Evolutionary conservation across 441 rosid species (phyloP).

Genomic region (Erodium moschatum): DNA sequence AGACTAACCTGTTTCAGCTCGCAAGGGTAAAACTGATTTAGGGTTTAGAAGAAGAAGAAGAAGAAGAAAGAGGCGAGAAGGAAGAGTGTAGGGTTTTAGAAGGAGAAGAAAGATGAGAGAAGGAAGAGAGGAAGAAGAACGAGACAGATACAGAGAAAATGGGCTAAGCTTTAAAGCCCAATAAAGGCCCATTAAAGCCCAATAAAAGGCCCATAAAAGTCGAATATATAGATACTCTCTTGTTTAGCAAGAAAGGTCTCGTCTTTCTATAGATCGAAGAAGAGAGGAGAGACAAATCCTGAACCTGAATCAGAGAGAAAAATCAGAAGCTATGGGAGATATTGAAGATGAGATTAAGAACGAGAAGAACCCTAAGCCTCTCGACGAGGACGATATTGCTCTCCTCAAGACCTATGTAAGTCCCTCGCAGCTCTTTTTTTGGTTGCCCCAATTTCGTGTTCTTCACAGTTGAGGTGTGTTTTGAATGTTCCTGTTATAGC

Average conservation of each 20-base stretch:
- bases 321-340: constrained; percentile 5
- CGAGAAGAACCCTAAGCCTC: constrained; percentile 88
- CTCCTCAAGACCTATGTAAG: constrained; percentile 86
- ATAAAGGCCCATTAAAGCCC: too few species aligned
- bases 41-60: too few species aligned
- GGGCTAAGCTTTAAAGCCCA: too few species aligned
- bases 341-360: constrained; percentile 46
- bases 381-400: constrained; percentile 91
- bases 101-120: too few species aligned
- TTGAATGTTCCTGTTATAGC: too few species aligned
- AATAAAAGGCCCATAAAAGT: too few species aligned
- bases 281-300: background rate
- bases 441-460: too few species aligned
- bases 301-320: background rate
- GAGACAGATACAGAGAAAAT: too few species aligned
- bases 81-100: too few species aligned
- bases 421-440: background rate
- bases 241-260: constrained; percentile 2
- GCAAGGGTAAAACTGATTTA: too few species aligned
- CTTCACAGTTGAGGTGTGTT: background rate
- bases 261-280: background rate
- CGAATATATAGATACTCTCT: background rate
- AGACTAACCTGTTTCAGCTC: background rate
- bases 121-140: too few species aligned
- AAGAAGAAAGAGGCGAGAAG: too few species aligned